Conservation (phyloP, 306 rosid species). For the Trichosanthes cucumerina region DNA sequence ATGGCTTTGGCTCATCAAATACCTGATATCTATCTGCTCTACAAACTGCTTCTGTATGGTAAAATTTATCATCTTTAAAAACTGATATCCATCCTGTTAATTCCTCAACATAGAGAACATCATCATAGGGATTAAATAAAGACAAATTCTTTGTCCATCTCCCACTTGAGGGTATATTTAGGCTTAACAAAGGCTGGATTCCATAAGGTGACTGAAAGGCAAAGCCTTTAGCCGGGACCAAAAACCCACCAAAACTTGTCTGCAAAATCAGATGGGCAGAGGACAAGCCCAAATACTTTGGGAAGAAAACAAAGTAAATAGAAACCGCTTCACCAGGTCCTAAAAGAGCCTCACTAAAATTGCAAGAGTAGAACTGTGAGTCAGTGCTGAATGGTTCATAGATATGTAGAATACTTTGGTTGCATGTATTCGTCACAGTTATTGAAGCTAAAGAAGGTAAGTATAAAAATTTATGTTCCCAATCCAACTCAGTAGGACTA, state of each 20-base stretch:
- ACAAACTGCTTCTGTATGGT: constrained; percentile 66
- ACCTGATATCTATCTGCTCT: constrained; percentile 34
- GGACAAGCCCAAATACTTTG: constrained; percentile 61
- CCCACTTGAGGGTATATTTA: constrained; percentile 55
- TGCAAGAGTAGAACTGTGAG: constrained; percentile 85
- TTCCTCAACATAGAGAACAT: constrained; percentile 58
- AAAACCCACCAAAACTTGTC: constrained; percentile 83
- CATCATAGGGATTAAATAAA: constrained; percentile 67
- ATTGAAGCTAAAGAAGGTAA: constrained; percentile 62
- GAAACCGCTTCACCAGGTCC: constrained; percentile 69
- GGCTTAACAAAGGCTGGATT: constrained; percentile 45
- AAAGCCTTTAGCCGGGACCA: constrained; percentile 66
- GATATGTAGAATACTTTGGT: constrained; percentile 57
- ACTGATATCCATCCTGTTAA: constrained; percentile 66
- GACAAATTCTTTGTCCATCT: constrained; percentile 65
- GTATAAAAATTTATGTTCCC: constrained; percentile 57
- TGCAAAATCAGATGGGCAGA: constrained; percentile 79
- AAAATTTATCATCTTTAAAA: constrained; percentile 42
- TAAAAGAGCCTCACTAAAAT: constrained; percentile 57
- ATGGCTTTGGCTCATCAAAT: constrained; percentile 29
- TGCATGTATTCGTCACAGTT: constrained; percentile 71
- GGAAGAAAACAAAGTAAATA: constrained; percentile 66
- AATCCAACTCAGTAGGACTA: constrained; percentile 61
- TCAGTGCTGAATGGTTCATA: constrained; percentile 84
- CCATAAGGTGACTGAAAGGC: constrained; percentile 76